Conservation (phyloP, 495 filamentous ascomycete genomes). For the Daldinia vernicosa region DNA sequence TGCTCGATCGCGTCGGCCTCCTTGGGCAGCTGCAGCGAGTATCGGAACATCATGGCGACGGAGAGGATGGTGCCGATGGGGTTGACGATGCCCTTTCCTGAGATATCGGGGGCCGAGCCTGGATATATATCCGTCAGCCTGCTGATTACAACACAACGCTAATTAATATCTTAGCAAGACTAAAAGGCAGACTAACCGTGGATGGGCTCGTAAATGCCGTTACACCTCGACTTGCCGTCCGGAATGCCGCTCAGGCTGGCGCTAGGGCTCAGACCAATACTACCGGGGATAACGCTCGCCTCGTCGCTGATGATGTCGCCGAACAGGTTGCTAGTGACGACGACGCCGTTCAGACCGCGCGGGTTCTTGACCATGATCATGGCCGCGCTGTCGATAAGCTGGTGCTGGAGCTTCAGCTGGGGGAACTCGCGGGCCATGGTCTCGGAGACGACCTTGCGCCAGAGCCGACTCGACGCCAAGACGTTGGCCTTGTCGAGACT, state of each 20-base stretch:
- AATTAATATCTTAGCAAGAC: no score
- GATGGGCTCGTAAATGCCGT: constrained; percentile 97
- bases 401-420: constrained; percentile 82
- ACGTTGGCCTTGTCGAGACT: constrained; percentile 98
- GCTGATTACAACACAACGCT: no score
- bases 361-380: constrained; percentile 99
- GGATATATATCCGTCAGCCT: not conserved
- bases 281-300: constrained; percentile 94
- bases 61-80: constrained; percentile 85
- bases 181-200: constrained; percentile 72
- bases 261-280: constrained; percentile 87
- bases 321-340: constrained; percentile 94
- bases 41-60: constrained; percentile 90
- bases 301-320: constrained; percentile 98
- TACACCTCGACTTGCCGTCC: constrained; percentile 75
- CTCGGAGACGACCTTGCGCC: constrained; percentile 88
- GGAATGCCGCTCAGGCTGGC: constrained; percentile 89
- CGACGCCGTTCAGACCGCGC: constrained; percentile 85
- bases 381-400: constrained; percentile 93
- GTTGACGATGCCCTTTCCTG: constrained; percentile 88
- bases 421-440: constrained; percentile 89
- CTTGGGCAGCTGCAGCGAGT: constrained; percentile 79
- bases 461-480: constrained; percentile 86
- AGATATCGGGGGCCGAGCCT: constrained; percentile 80
- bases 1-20: constrained; percentile 80